Evolutionary conservation across 139 green algal genomes (phyloP).

Genomic region (Chlamydomonas applanata): DNA sequence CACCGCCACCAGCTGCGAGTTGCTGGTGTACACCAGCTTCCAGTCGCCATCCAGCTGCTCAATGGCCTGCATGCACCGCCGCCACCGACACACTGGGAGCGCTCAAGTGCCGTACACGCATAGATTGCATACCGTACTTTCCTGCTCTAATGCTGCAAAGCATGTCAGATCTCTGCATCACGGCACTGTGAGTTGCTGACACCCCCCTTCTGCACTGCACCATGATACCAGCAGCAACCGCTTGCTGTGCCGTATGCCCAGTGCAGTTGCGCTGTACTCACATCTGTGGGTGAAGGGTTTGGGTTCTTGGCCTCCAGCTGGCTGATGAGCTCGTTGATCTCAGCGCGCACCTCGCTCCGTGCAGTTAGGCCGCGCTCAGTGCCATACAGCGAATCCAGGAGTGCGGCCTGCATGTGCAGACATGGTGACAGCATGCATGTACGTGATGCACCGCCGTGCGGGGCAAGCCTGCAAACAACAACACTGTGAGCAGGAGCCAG

Average conservation of each 20-base stretch:
- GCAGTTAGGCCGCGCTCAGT: conserved; percentile 79
- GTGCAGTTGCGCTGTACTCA: conserved; percentile 4
- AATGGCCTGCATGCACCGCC: conserved; percentile 10
- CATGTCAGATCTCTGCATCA: no score
- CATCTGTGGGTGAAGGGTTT: conserved; percentile 68
- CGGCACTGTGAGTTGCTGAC: not conserved
- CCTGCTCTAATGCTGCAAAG: no score
- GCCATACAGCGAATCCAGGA: conserved; percentile 87
- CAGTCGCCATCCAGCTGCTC: conserved; percentile 71
- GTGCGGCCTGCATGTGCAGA: conserved; percentile 50
- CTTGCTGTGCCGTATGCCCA: not conserved
- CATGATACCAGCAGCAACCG: not conserved
- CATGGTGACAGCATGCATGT: no score
- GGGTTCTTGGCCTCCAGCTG: conserved; percentile 92
- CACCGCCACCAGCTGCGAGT: conserved; percentile 77
- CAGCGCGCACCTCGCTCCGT: conserved; percentile 60
- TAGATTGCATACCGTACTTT: no score
- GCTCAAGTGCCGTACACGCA: not conserved
- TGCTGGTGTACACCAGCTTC: conserved; percentile 90
- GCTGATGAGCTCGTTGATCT: conserved; percentile 88
- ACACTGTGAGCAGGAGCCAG: no score
- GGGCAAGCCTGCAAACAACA: no score
- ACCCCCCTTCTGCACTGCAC: not conserved
- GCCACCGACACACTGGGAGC: not conserved
- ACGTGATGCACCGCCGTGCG: not conserved